Evolutionary conservation across 805 yeast genomes (phyloP), one percentile per base, ranked within the genome.

Genomic region (Suhomyces prunicola): DNA sequence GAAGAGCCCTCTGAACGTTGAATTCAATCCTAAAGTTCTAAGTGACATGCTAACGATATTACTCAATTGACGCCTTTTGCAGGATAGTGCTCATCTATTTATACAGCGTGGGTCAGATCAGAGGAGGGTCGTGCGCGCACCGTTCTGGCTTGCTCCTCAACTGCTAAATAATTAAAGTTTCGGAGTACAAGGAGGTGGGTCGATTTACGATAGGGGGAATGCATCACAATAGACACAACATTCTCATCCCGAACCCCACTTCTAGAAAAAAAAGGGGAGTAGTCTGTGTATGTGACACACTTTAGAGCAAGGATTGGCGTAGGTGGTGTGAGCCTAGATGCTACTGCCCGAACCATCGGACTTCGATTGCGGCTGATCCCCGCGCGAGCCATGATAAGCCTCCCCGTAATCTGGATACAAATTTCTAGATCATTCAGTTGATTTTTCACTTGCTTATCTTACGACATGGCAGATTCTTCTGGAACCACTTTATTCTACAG

Each of bases 11-110:
- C 68, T 65, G 54, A 74, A 63, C 4, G 74, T 60, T 6, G 76
- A 62, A 62, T 66, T 71, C 48, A 71, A 61, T 42, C 77, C 76
- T 36, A 75, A 68, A 9, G 75, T 66, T 68, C 77, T 72, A 52
- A 74, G 66, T 46, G 79, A 72, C 79, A 75, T 74, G 33, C 33
- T 29, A 29, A 29, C 12, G 26, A 9, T 27, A 12, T 35, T 33
- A 53, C 41, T 36, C 41, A 36, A 36, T 45, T 36, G 22, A 36
- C 9, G 17, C 9, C 10, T 23, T 33, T n/a, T 27, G 27, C 22
- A 24, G 33, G 46, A 44, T 44, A 31, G 26, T 44, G 19, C 33
- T 23, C 17, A 17, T 17, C 23, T 39, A 39, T 39, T 39, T 39
- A 39, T 39, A 39, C 42, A 19, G 42, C 12, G 17, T 33, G 6